These are phyloP conservation scores for Rhodotorula mucilaginosa DNA, from an alignment of 1,284 basidiomycete species.

Conservation along the genomic window DNA sequence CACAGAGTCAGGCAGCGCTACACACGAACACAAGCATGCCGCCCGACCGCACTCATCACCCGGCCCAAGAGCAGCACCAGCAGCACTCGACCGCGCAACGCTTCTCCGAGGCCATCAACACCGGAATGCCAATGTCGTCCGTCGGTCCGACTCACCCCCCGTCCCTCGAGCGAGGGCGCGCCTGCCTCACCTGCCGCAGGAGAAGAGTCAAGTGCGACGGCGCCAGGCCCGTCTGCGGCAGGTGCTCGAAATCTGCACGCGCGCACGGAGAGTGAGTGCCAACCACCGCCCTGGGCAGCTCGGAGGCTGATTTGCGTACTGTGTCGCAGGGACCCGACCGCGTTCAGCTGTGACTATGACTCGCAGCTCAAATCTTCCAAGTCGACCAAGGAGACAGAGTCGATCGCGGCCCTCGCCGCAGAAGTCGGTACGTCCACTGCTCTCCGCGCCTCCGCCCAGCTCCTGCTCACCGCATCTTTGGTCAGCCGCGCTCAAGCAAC, in stretches of 20 bases:
- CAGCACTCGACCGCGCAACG: not conserved
- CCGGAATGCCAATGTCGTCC: constrained; percentile 6
- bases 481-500: constrained; percentile 14
- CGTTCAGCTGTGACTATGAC: constrained; percentile 15
- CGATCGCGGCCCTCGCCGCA: not conserved
- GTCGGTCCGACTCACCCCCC: constrained; percentile 6
- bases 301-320: not conserved
- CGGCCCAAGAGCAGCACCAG: not conserved
- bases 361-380: not conserved
- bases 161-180: constrained; percentile 12
- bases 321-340: constrained; percentile 7
- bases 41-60: constrained; percentile 7
- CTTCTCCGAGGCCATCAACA: constrained; percentile 8
- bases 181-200: constrained; percentile 12
- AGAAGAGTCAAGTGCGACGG: constrained; percentile 20
- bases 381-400: not conserved
- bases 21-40: constrained; percentile 1
- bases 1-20: too few species aligned
- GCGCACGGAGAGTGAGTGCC: constrained; percentile 14
- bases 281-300: not conserved
- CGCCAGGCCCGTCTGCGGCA: not conserved
- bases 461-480: not conserved
- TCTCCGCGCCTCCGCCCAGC: too few species aligned
- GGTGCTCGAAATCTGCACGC: constrained; percentile 3
- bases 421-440: constrained; percentile 3